A percentile compares a stretch with the other conserved stretches of the same genome.
phyloP scores from a whole-genome alignment of 2,329 filamentous ascomycete genomes.

The Pseudogymnoascus sp. region DNA sequence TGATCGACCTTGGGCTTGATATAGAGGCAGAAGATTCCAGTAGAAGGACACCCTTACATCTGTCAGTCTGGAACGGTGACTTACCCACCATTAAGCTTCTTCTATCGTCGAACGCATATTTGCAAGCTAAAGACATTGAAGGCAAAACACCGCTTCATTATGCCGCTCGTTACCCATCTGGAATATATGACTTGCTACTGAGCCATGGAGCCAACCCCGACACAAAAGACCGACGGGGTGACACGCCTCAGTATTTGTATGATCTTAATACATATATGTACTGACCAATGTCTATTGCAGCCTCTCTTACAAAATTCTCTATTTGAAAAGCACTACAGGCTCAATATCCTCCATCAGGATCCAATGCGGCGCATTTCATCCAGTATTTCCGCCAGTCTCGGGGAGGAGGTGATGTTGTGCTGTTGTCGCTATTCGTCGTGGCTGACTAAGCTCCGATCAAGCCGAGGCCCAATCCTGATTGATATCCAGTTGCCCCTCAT shows the following conservation, averaged over 20 bases:
- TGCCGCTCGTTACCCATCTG: background rate
- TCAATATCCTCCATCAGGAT: background rate
- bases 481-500: background rate
- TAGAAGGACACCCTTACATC: background rate
- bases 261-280: background rate
- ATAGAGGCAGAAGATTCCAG: background rate
- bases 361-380: background rate
- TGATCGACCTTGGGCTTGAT: background rate
- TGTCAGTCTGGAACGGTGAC: background rate
- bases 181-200: background rate
- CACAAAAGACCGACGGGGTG: slow-evolving; percentile 31
- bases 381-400: background rate
- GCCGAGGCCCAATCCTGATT: background rate
- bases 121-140: background rate
- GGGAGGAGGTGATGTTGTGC: background rate
- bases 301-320: background rate
- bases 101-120: background rate
- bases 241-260: slow-evolving; percentile 49
- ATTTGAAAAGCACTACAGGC: background rate
- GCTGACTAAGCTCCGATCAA: background rate
- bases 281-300: background rate
- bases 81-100: background rate
- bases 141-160: background rate
- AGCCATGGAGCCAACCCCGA: background rate
- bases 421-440: background rate